These are phyloP conservation scores for Ascochyta fabae DNA, from an alignment of 2,329 filamentous ascomycete genomes.

Conservation along the genomic window DNA sequence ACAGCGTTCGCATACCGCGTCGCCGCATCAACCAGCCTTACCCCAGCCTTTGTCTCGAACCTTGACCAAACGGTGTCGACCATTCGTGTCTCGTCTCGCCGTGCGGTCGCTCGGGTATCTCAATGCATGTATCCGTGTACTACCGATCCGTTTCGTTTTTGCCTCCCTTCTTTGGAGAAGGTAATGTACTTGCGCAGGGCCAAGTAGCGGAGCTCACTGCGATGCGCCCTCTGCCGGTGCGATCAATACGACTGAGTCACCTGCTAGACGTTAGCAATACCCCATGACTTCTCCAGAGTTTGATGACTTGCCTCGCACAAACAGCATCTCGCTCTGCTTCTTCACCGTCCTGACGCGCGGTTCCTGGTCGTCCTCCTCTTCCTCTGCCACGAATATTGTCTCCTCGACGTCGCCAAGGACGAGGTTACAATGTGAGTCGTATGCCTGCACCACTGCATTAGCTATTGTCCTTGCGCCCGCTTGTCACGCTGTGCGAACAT, in stretches of 20 bases:
- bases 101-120: slow-evolving; percentile 32
- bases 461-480: neutral
- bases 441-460: slow-evolving; percentile 68
- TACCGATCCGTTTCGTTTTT: slow-evolving; percentile 1
- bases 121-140: slow-evolving; percentile 9
- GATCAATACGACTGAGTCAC: slow-evolving; percentile 59
- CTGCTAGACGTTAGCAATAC: slow-evolving; percentile 29
- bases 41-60: slow-evolving; percentile 1
- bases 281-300: neutral
- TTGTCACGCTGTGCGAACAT: slow-evolving; percentile 29
- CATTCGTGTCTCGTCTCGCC: slow-evolving; percentile 1
- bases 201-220: slow-evolving; percentile 26
- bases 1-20: slow-evolving; percentile 9
- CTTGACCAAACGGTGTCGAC: slow-evolving; percentile 1
- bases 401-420: slow-evolving; percentile 96
- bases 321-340: slow-evolving; percentile 98
- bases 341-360: slow-evolving; percentile 71
- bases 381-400: slow-evolving; percentile 92
- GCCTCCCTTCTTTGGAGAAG: slow-evolving; percentile 3
- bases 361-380: slow-evolving; percentile 82
- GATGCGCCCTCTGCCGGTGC: slow-evolving; percentile 47
- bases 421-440: slow-evolving; percentile 97
- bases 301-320: slow-evolving; percentile 79
- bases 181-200: slow-evolving; percentile 14
- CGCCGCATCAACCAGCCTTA: slow-evolving; percentile 9